These are phyloP conservation scores for Pneumocystis jirovecii DNA, from an alignment of 1,139 yeast species.

Conservation along the genomic window DNA sequence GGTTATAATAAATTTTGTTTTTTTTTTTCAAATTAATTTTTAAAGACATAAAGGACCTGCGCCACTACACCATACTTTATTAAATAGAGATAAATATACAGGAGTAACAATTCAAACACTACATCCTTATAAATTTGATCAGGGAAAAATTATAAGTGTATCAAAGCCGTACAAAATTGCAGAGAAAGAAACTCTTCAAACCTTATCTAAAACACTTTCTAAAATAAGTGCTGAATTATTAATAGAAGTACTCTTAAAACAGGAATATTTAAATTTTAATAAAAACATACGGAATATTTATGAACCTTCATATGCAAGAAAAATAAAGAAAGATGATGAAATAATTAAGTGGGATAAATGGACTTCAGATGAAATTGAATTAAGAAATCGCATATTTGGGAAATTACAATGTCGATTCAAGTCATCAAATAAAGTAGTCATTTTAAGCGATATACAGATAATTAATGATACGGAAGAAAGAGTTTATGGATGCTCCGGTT, in stretches of 20 bases:
- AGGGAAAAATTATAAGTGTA: slow-evolving; percentile 57
- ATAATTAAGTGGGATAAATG: slow-evolving; percentile 1
- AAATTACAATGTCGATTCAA: neutral
- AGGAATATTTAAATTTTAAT: neutral
- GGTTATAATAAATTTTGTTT: neutral
- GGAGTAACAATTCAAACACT: slow-evolving; percentile 85
- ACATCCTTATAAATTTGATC: slow-evolving; percentile 76
- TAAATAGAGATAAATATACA: slow-evolving; percentile 46
- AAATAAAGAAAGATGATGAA: neutral
- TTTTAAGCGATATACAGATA: neutral
- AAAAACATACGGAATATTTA: neutral
- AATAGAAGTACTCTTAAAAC: slow-evolving; percentile 6
- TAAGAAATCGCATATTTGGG: neutral
- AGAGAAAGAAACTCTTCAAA: slow-evolving; percentile 7
- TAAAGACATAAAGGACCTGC: slow-evolving; percentile 65
- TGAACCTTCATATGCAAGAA: neutral
- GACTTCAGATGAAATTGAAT: neutral
- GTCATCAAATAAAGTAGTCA: neutral
- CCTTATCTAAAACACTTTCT: slow-evolving; percentile 13
- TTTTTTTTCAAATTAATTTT: neutral
- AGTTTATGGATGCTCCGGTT: neutral
- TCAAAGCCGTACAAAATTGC: slow-evolving; percentile 24
- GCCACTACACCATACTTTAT: slow-evolving; percentile 68
- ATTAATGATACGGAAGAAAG: neutral
- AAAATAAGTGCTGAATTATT: slow-evolving; percentile 14